These are phyloP conservation scores for Agastache rugosa DNA, from an alignment of 257 asterid species.

Conservation along the genomic window DNA sequence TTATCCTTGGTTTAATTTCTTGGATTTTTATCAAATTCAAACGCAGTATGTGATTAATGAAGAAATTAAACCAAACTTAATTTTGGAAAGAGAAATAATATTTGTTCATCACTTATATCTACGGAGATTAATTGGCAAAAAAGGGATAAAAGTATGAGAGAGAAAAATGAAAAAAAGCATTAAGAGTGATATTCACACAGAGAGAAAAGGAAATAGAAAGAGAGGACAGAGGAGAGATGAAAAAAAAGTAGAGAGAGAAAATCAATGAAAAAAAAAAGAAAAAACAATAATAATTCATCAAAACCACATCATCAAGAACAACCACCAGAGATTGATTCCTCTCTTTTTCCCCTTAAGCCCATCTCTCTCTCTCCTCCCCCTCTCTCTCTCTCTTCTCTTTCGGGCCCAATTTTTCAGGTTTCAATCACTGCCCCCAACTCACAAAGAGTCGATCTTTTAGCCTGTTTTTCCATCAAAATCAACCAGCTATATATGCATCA, in stretches of 20 bases:
- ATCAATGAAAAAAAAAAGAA: constrained; percentile 4
- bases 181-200: not conserved
- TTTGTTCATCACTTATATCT: not conserved
- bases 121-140: not conserved
- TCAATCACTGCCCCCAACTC: constrained; percentile 56
- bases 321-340: constrained; percentile 42
- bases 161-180: not conserved
- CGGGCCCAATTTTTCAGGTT: constrained; percentile 49
- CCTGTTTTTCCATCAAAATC: constrained; percentile 27
- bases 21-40: not conserved
- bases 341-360: constrained; percentile 36
- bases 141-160: not conserved
- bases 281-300: constrained; percentile 21
- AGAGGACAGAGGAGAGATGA: not conserved
- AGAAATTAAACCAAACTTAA: not conserved
- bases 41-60: not conserved
- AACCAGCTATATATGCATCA: constrained; percentile 38
- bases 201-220: not conserved
- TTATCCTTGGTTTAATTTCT: too few relatives aligned
- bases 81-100: not conserved
- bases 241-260: constrained; percentile 25
- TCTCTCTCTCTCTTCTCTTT: constrained; percentile 14
- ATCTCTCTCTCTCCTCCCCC: constrained; percentile 2
- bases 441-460: constrained; percentile 43
- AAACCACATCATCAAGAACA: constrained; percentile 40